phyloP scores from a whole-genome alignment of 176 grass and related monocot species.

The Phyllostachys edulis region DNA sequence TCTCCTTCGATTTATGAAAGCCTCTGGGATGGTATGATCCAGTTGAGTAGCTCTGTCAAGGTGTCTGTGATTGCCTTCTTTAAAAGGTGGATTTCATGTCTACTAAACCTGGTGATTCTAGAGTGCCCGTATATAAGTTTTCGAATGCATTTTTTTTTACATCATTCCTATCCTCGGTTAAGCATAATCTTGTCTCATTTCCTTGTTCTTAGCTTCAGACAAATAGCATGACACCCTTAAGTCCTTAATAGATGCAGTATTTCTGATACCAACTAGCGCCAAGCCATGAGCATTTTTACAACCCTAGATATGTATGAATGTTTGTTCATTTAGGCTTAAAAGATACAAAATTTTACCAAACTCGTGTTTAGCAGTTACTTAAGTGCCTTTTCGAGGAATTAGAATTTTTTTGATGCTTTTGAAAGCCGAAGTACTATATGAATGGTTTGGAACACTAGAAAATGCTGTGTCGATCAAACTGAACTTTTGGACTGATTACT shows the following conservation, averaged over 20 bases:
- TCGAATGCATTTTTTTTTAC: not conserved
- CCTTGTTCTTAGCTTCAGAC: not conserved
- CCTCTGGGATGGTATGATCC: slow-evolving; percentile 6
- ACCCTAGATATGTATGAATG: not conserved
- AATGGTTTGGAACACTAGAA: no score
- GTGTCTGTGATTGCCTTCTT: slow-evolving; percentile 15
- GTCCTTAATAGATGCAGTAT: not conserved
- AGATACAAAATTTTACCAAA: not conserved
- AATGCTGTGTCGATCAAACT: not conserved
- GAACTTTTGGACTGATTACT: not conserved
- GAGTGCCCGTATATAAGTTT: not conserved
- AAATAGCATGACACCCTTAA: not conserved
- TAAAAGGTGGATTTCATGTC: slow-evolving; percentile 6
- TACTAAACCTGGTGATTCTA: not conserved
- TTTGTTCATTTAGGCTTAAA: not conserved
- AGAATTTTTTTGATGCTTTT: not conserved
- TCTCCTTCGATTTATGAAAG: not conserved
- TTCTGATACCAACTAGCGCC: not conserved
- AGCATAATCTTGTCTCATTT: not conserved
- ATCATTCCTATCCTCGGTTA: not conserved
- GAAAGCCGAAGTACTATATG: not conserved
- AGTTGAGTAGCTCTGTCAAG: not conserved
- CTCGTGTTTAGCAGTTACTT: not conserved
- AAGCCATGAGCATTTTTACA: not conserved
- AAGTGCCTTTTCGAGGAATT: not conserved